Evolutionary conservation across 129 eudicot genomes (phyloP).

Genomic region (Tagetes erecta): DNA sequence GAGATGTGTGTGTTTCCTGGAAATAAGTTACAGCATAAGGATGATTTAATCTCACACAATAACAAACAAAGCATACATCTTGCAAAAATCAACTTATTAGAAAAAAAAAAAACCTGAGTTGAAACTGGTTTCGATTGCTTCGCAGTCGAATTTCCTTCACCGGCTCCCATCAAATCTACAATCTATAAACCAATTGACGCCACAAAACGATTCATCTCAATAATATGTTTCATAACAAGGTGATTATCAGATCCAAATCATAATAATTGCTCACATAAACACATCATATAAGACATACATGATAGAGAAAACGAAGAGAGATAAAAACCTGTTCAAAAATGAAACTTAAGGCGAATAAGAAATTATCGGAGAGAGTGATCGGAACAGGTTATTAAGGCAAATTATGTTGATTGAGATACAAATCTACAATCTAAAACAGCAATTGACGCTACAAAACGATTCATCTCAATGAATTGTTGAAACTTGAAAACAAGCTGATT

Average conservation of each 20-base stretch:
- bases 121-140: constrained; percentile 60
- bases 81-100: too few species aligned
- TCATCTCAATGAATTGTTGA: too few species aligned
- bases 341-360: not conserved
- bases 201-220: not conserved
- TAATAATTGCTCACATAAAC: not conserved
- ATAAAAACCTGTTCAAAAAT: not conserved
- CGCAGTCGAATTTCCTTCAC: constrained; percentile 65
- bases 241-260: not conserved
- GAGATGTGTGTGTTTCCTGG: constrained; percentile 68
- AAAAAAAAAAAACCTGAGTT: constrained; percentile 50
- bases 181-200: not conserved
- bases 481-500: too few species aligned
- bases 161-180: constrained; percentile 58
- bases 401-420: not conserved
- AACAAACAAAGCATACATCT: not conserved
- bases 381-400: not conserved
- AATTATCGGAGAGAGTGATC: not conserved
- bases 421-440: too few species aligned
- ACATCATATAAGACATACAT: not conserved
- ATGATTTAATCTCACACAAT: not conserved
- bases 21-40: not conserved
- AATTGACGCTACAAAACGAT: too few species aligned
- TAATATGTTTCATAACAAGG: not conserved
- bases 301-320: too few species aligned